These are phyloP conservation scores for Crithidia fasciculata DNA, from an alignment of 208 protist genomes.

Conservation along the genomic window DNA sequence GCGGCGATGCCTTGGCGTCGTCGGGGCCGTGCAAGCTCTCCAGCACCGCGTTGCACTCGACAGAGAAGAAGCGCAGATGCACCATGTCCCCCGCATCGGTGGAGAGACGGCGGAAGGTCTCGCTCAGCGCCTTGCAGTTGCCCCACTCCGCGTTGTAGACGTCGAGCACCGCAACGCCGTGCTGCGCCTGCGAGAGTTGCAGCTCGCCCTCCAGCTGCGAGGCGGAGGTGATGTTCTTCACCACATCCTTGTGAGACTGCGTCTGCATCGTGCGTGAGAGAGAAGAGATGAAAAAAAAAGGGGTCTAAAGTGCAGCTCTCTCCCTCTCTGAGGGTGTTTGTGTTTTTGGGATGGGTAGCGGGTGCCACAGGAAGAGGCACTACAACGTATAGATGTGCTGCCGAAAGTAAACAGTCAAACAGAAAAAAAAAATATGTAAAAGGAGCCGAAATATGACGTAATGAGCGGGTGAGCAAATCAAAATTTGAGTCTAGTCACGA, in stretches of 20 bases:
- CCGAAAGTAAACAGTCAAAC: no score
- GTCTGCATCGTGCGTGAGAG: slow-evolving; percentile 20
- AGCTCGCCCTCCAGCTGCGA: slow-evolving; percentile 80
- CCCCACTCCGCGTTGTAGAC: slow-evolving; percentile 91
- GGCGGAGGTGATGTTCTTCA: slow-evolving; percentile 77
- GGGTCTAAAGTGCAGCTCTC: background rate
- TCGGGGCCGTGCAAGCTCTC: slow-evolving; percentile 63
- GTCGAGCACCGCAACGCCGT: slow-evolving; percentile 87
- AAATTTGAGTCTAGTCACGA: background rate
- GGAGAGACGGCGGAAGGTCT: slow-evolving; percentile 86
- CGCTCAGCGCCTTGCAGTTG: slow-evolving; percentile 79
- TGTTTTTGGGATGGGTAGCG: no score
- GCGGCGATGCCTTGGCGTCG: slow-evolving; percentile 24
- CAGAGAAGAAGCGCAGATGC: slow-evolving; percentile 84
- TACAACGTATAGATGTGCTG: no score
- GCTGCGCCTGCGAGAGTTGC: slow-evolving; percentile 77
- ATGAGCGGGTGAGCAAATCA: no score
- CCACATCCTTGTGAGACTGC: slow-evolving; percentile 71
- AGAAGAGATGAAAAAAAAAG: slow-evolving; percentile 15
- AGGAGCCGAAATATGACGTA: no score
- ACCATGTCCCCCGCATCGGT: slow-evolving; percentile 81
- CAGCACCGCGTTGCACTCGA: slow-evolving; percentile 85
- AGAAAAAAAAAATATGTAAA: no score
- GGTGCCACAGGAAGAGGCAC: no score
- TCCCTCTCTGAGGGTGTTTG: background rate